Evolutionary conservation across 169 alveolate genomes (phyloP).

Genomic region (Miamiensis avidus): DNA sequence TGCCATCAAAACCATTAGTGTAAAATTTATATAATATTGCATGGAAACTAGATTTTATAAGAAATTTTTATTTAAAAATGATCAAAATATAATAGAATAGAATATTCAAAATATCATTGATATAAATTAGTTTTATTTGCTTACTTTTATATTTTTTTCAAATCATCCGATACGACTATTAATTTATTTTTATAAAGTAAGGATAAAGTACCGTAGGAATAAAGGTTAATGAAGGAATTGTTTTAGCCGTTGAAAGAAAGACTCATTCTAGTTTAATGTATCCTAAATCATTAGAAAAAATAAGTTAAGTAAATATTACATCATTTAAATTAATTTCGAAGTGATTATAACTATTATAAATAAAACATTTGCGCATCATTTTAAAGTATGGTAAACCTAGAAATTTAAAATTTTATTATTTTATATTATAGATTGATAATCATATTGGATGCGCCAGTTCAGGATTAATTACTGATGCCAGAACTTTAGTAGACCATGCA

Average conservation of each 20-base stretch:
- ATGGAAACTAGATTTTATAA: no score
- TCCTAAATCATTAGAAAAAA: slow-evolving; percentile 93
- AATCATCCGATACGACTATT: background rate
- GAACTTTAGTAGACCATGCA: slow-evolving; percentile 98
- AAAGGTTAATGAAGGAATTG: slow-evolving; percentile 95
- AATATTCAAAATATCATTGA: background rate
- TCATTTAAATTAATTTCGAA: background rate
- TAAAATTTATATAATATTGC: no score
- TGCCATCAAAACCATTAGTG: slow-evolving; percentile 96
- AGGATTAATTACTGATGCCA: slow-evolving; percentile 98
- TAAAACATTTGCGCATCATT: background rate
- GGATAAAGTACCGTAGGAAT: slow-evolving; percentile 99
- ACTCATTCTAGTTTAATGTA: slow-evolving; percentile 90
- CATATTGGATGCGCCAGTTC: slow-evolving; percentile 98
- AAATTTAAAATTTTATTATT: background rate
- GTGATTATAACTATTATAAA: background rate
- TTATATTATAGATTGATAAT: slow-evolving; percentile 79
- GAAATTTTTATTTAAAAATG: slow-evolving; percentile 42
- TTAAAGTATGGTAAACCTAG: background rate
- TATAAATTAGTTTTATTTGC: background rate
- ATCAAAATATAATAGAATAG: background rate
- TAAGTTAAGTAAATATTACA: slow-evolving; percentile 74
- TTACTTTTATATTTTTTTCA: background rate
- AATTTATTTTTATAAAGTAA: slow-evolving; percentile 56
- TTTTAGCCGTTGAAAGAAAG: slow-evolving; percentile 96